Evolutionary conservation across 306 rosid genomes (phyloP), one percentile per base, ranked within the genome.

Genomic region (Trifolium dubium): DNA sequence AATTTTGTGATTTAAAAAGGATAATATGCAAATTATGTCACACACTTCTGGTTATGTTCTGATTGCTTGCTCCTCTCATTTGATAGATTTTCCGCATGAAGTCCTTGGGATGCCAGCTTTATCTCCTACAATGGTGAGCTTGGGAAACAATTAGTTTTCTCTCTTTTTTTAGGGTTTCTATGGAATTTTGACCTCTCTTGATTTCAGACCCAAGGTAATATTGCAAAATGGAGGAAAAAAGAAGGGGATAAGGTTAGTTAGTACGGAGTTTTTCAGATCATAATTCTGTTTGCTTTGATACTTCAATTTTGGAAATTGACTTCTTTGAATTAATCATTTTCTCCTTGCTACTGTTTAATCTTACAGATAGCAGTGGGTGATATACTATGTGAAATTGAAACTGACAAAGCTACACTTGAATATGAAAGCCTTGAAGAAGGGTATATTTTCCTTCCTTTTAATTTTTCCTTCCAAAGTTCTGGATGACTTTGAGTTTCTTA

Each of bases 401-500:
- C 98, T 18, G 98, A 94, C 82, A 94, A 94, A 86, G 98, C 97
- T 61, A 94, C 97, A 23, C 83, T 94, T 72, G 98, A 94, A 81
- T 92, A 85, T 87, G 98, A 94, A 87, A 81, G 96, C 79, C 96
- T 89, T 70, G 98, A 94, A 83, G 97, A 94, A 83, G 98, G 98
- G 98, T 94, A 87, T 87, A 72, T 66, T 60, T 74, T 47, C 64
- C 71, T 30, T 75, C 55, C 10, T 8, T 46, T 29, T 10, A 54
- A 23, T 69, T 60, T 39, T 74, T 47, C 64, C 71, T 30, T 70
- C 55, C 10, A 10, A 28, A 63, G 32, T 77, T 39, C 53, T 53
- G 37, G 54, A 80, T 73, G 64, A 44, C 72, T 34, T 80, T 11
- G 35, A 41, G 35, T 6, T 60, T 72, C 39, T 67, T 73, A 14